A percentile compares a stretch with the other conserved stretches of the same genome.
Conservation (phyloP, 495 filamentous ascomycete species). For the Amniculicola lignicola region DNA sequence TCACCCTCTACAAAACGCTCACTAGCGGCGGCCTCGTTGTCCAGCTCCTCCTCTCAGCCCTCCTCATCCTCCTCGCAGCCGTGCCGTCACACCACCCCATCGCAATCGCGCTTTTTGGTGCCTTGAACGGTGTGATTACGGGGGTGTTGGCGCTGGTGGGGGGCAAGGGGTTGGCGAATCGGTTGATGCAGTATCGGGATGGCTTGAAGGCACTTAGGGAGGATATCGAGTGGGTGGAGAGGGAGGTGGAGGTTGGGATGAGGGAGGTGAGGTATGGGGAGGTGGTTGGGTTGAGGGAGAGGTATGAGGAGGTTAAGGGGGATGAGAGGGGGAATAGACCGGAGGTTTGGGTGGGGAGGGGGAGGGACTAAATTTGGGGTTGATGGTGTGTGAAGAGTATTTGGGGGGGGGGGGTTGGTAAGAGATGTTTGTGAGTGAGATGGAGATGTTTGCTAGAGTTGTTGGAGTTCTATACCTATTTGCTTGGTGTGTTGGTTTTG, state of each 20-base stretch:
- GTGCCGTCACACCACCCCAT: slow-evolving; percentile 25
- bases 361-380: background rate
- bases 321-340: slow-evolving; percentile 29
- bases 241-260: slow-evolving; percentile 28
- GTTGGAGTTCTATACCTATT: no score
- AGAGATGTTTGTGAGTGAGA: background rate
- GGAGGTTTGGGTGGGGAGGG: slow-evolving; percentile 21
- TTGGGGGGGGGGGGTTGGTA: background rate
- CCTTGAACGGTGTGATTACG: slow-evolving; percentile 27
- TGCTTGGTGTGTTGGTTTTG: no score
- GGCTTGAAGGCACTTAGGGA: slow-evolving; percentile 26
- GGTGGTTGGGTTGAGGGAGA: slow-evolving; percentile 27
- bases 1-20: slow-evolving; percentile 9
- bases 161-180: slow-evolving; percentile 17
- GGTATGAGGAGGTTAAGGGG: slow-evolving; percentile 27
- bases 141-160: slow-evolving; percentile 22
- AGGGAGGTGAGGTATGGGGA: slow-evolving; percentile 30
- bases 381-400: background rate
- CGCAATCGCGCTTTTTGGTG: slow-evolving; percentile 25
- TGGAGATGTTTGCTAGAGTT: background rate
- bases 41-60: slow-evolving; percentile 26
- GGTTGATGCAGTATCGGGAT: slow-evolving; percentile 26
- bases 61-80: slow-evolving; percentile 29
- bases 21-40: slow-evolving; percentile 17
- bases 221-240: slow-evolving; percentile 30